Base-by-base conservation (phyloP, 1,284 basidiomycete species). In the Rhodotorula sp. region DNA sequence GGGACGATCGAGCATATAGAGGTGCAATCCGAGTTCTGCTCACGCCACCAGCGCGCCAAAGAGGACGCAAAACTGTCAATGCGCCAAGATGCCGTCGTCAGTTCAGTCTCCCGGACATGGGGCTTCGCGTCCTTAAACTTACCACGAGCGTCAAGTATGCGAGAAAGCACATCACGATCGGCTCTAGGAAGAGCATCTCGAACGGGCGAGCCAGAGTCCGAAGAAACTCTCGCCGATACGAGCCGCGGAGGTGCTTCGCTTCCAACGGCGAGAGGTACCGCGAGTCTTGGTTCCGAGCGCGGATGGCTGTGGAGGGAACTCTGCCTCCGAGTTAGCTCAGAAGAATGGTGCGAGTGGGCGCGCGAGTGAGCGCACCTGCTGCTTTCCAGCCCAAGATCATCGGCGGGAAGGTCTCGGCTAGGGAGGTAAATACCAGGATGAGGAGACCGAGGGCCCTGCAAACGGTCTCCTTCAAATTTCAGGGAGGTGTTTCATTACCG, bases 151-250 rank as follows among this genome's bases (percentile, higher is more conserved):
- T 60, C 57, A 69, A 38, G 47, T 72, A 70, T 0, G 66, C 21
- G 21, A 57, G 67, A 48, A 72, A 72, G 31, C 60, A 47, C 23
- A 64, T 31, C 45, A 72, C 68, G 45, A 72, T 72, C 3, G 71
- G 71, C 48, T 72, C 71, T 10, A 45, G 38, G 6, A 64, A 47
- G 18, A 67, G 64, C 64, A 72, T 67, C 28, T 28, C 18, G 48
- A 72, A 69, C 3, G 71, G 71, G 14, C 71, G 28, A 19, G 56
- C 23, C 15, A 64, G 31, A 16, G 71, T 65, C 19, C 59, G 58
- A 28, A 59, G 19, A 26, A 72, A 70, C 59, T 59, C 54, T 2
- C 23, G 34, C 8, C 31, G 43, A 62, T 67, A 69, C 8, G 68
- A 55, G 16, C 67, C 38, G 2, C 12, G 23, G 14, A 26, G 49